Base-by-base conservation (phyloP, 768 basidiomycete species). In the Amanita jacksonii region DNA sequence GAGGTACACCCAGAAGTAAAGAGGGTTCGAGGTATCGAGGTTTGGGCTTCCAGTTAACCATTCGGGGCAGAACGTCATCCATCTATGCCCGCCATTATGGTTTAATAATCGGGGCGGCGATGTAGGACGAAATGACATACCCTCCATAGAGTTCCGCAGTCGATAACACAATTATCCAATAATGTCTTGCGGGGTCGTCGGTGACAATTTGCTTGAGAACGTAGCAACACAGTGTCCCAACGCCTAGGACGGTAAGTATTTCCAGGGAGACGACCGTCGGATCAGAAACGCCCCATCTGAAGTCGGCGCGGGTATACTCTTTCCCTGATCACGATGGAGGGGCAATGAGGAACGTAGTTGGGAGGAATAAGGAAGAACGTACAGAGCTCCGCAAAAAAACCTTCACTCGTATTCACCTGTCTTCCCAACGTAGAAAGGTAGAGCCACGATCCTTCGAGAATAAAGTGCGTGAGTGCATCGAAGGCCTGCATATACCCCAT, bases 1-100 rank as follows among this genome's bases (percentile, higher is more conserved):
- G 32, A 89, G 78, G 62, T 89, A 87, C 8, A 88, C 78, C 85
- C 85, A 90, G 41, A 87, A 68, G 55, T 79, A 73, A 28, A 88
- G 61, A 20, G 67, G 63, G 52, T 86, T 85, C 6, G 80, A 81
- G 0, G 76, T 85, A 53, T 83, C 70, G 42, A 90, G 62, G 57
- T 72, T 84, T 0, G 79, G 76, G 54, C 76, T 83, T 15, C 83
- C 85, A 1, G 73, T 79, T 38, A 90, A 63, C 85, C 85, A 89
- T 62, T 89, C 87, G 1, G 87, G 87, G 54, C 79, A 81, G 62
- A 90, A 90, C 2, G 86, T 90, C 87, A 90, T 88, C 79, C 79
- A 88, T 23, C 79, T 81, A 48, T 25, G 27, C 15, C 23, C 27
- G 27, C 12, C 12, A 6, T 6, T 28, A 28, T 12, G 12, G 7